Percentiles rank a stretch among this genome's conserved stretches.
Evolutionary conservation across 352 stramenopile genomes (phyloP).

Genomic region (Globisporangium splendens): DNA sequence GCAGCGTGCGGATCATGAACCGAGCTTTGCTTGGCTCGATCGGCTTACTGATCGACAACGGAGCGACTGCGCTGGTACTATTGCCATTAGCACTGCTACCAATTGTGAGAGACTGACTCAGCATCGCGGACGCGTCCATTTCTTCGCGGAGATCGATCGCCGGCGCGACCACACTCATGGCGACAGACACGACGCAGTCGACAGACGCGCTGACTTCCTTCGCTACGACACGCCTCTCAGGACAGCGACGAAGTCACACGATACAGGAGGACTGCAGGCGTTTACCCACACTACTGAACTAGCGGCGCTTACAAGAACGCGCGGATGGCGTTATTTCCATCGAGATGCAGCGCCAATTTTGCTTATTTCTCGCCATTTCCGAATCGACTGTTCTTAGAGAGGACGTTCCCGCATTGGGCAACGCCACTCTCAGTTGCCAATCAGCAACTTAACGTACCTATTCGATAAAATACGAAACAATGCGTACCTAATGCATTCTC

Average conservation of each 20-base stretch:
- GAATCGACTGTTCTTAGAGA: background rate
- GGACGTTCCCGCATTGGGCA: constrained; percentile 1
- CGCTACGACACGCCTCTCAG: background rate
- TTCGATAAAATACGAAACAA: background rate
- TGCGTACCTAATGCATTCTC: background rate
- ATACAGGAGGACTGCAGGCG: no score
- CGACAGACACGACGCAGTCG: background rate
- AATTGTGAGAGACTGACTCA: background rate
- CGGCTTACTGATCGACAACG: background rate
- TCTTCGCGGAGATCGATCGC: constrained; percentile 50
- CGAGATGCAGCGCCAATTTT: background rate
- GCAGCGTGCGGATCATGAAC: constrained; percentile 72
- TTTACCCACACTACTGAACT: no score
- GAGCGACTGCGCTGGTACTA: background rate
- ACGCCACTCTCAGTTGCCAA: background rate
- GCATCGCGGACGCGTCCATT: constrained; percentile 22
- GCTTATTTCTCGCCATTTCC: background rate
- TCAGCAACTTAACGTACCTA: background rate
- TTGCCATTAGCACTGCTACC: no score
- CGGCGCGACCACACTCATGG: constrained; percentile 37
- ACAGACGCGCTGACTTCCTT: background rate
- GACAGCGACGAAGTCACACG: no score
- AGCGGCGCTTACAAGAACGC: background rate
- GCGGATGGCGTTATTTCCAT: background rate
- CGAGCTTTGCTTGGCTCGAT: constrained; percentile 35